phyloP scores from a whole-genome alignment of 805 yeast species.

The Zygotorulaspora danielsina region DNA sequence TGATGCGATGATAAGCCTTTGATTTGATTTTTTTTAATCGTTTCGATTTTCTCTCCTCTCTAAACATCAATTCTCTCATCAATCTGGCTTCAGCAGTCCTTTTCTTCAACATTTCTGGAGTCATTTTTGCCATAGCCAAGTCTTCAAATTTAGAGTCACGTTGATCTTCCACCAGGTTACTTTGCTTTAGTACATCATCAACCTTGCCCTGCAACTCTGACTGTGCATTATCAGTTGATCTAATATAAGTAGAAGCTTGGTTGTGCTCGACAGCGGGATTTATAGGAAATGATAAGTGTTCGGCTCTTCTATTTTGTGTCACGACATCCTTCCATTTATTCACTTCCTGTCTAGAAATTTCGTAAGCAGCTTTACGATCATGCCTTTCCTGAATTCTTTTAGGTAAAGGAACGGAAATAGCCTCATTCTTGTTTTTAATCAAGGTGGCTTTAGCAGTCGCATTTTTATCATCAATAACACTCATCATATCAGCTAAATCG shows the following conservation, averaged over 20 bases:
- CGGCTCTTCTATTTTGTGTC: conserved; percentile 74
- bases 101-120: conserved; percentile 72
- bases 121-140: conserved; percentile 71
- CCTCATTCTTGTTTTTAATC: conserved; percentile 39
- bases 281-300: conserved; percentile 74
- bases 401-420: conserved; percentile 79
- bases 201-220: conserved; percentile 68
- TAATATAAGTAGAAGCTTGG: conserved; percentile 53
- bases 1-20: conserved; percentile 78
- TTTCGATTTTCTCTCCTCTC: conserved; percentile 88
- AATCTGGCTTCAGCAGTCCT: conserved; percentile 78
- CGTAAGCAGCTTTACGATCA: conserved; percentile 87
- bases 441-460: conserved; percentile 49
- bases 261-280: conserved; percentile 39
- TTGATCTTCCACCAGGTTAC: conserved; percentile 66
- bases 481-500: conserved; percentile 70
- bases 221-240: conserved; percentile 41
- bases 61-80: conserved; percentile 94
- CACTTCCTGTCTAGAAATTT: conserved; percentile 80
- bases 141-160: conserved; percentile 85
- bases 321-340: conserved; percentile 85
- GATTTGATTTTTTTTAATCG: conserved; percentile 93
- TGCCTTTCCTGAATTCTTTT: conserved; percentile 77
- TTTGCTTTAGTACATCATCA: conserved; percentile 53
- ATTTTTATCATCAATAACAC: conserved; percentile 51